Evolutionary conservation across 805 yeast species (phyloP).

Genomic region (Sugiyamaella boreocaroliniensis): DNA sequence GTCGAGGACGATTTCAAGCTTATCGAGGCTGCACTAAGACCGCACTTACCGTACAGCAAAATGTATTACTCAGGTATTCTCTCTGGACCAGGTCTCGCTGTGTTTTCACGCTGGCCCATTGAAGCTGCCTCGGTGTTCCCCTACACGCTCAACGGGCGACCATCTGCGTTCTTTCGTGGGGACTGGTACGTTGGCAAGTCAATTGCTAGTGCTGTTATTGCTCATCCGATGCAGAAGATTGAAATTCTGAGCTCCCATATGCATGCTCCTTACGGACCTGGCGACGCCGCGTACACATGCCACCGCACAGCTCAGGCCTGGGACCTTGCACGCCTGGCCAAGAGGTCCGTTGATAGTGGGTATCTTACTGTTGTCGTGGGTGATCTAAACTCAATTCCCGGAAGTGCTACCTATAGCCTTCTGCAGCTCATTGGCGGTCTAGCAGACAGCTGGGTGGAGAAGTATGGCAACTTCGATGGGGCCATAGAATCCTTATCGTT

Average conservation of each 20-base stretch:
- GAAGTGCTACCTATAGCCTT: constrained; percentile 70
- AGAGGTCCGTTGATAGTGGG: constrained; percentile 60
- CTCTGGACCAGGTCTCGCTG: constrained; percentile 88
- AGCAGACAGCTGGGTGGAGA: constrained; percentile 74
- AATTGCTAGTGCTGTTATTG: constrained; percentile 64
- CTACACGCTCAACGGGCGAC: constrained; percentile 89
- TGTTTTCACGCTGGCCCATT: constrained; percentile 79
- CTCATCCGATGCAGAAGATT: constrained; percentile 45
- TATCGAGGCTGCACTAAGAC: constrained; percentile 41
- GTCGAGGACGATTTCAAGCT: constrained; percentile 74
- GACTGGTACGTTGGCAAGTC: constrained; percentile 97
- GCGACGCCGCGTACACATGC: constrained; percentile 84
- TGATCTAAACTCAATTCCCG: constrained; percentile 85
- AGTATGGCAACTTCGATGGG: constrained; percentile 43
- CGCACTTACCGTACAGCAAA: constrained; percentile 55
- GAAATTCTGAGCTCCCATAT: constrained; percentile 87
- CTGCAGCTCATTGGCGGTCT: constrained; percentile 64
- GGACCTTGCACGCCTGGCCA: constrained; percentile 73
- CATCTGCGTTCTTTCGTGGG: constrained; percentile 88
- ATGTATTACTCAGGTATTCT: constrained; percentile 76
- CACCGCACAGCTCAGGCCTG: constrained; percentile 95
- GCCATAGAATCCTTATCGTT: constrained; percentile 37
- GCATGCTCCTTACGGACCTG: constrained; percentile 93
- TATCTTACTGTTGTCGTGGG: constrained; percentile 87
- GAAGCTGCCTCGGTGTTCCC: constrained; percentile 69